Evolutionary conservation across 2,329 filamentous ascomycete species (phyloP).

Genomic region (Daldinia sp.): DNA sequence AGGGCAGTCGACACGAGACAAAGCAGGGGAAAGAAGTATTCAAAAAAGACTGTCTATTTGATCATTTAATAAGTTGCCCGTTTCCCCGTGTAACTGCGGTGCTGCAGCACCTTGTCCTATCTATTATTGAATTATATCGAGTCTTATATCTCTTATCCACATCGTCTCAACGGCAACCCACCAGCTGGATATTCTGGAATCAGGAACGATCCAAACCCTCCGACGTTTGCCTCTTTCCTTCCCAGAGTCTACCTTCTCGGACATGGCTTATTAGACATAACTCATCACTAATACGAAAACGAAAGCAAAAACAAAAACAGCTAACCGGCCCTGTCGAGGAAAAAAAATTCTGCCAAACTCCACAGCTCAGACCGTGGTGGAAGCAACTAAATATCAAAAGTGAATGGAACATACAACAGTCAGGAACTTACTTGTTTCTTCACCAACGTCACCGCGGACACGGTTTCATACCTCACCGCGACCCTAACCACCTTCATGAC

Average conservation of each 20-base stretch:
- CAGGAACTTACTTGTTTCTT: conserved; percentile 28
- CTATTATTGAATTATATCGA: conserved; percentile 30
- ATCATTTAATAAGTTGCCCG: conserved; percentile 29
- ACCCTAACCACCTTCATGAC: conserved; percentile 19
- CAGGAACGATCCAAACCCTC: conserved; percentile 32
- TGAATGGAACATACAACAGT: conserved; percentile 31
- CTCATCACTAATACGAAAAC: conserved; percentile 29
- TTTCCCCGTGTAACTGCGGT: conserved; percentile 24
- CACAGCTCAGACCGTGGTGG: conserved; percentile 7
- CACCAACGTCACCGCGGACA: conserved; percentile 4
- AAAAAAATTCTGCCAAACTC: conserved; percentile 21
- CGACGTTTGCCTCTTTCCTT: conserved; percentile 27
- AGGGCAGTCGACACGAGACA: conserved; percentile 5
- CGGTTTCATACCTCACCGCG: not conserved
- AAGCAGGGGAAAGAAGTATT: conserved; percentile 20
- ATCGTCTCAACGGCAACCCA: conserved; percentile 20
- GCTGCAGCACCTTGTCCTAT: conserved; percentile 30
- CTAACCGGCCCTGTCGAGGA: too few species aligned
- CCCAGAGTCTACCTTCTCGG: conserved; percentile 24
- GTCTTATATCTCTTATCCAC: conserved; percentile 24
- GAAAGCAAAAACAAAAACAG: too few species aligned
- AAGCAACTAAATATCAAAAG: conserved; percentile 21
- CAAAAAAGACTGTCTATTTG: conserved; percentile 5
- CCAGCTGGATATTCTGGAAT: conserved; percentile 31
- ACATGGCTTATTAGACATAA: conserved; percentile 44